These are phyloP conservation scores for Lanzia echinophila DNA, from an alignment of 2,329 filamentous ascomycete genomes.

Conservation along the genomic window DNA sequence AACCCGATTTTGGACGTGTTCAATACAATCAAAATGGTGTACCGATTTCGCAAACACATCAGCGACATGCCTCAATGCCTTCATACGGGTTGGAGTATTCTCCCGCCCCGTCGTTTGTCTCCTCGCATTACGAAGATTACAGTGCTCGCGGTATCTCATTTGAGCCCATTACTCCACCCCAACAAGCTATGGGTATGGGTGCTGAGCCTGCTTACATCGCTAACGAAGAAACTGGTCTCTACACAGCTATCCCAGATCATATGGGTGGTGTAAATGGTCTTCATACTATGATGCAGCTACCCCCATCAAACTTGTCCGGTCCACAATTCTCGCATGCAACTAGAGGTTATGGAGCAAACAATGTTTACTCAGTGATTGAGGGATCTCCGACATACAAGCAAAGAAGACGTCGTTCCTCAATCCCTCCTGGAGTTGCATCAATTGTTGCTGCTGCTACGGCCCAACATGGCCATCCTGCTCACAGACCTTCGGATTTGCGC, in stretches of 20 bases:
- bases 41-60: conserved; percentile 73
- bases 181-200: conserved; percentile 74
- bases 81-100: conserved; percentile 94
- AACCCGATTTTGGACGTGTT: conserved; percentile 73
- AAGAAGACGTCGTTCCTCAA: conserved; percentile 84
- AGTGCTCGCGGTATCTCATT: conserved; percentile 93
- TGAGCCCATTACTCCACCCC: conserved; percentile 92
- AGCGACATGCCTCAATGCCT: conserved; percentile 97
- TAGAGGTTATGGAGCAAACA: conserved; percentile 61
- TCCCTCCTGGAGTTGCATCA: conserved; percentile 69
- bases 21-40: conserved; percentile 92
- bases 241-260: conserved; percentile 90
- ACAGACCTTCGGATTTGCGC: conserved; percentile 83
- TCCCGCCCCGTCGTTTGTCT: conserved; percentile 93
- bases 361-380: conserved; percentile 93
- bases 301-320: conserved; percentile 74
- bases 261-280: conserved; percentile 64
- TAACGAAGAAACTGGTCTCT: conserved; percentile 93
- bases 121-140: conserved; percentile 98
- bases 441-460: conserved; percentile 57
- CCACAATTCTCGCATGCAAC: conserved; percentile 70
- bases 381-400: conserved; percentile 99
- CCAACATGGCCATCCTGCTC: conserved; percentile 47
- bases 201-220: conserved; percentile 94
- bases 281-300: conserved; percentile 85